A percentile compares a stretch with the other conserved stretches of the same genome.
These are phyloP conservation scores for Didymella lethalis DNA, from an alignment of 2,329 filamentous ascomycete genomes.

Conservation along the genomic window DNA sequence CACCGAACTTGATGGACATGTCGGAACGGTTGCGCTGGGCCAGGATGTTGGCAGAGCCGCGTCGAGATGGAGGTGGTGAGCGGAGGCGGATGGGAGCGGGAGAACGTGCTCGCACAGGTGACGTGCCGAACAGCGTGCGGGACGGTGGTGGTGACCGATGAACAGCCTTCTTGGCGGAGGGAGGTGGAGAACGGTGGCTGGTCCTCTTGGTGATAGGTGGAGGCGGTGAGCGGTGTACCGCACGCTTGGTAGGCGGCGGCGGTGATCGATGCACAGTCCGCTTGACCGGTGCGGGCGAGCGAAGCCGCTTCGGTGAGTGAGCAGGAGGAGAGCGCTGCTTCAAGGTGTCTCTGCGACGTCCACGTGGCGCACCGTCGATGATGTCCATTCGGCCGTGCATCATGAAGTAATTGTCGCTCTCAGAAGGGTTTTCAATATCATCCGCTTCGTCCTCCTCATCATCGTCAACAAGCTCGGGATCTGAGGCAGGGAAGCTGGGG, in stretches of 20 bases:
- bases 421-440: conserved; percentile 48
- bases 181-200: conserved; percentile 42
- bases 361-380: conserved; percentile 61
- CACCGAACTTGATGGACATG: conserved; percentile 57
- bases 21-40: conserved; percentile 50
- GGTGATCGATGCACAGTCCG: conserved; percentile 42
- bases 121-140: conserved; percentile 70
- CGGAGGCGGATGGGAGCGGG: conserved; percentile 53
- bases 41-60: conserved; percentile 50
- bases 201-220: conserved; percentile 11
- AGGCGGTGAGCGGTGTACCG: conserved; percentile 33
- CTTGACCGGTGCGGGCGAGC: conserved; percentile 33
- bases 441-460: conserved; percentile 68
- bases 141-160: conserved; percentile 53
- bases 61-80: conserved; percentile 73
- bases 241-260: conserved; percentile 58
- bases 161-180: conserved; percentile 15
- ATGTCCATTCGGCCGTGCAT: conserved; percentile 76
- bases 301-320: conserved; percentile 21
- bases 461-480: conserved; percentile 83
- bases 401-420: conserved; percentile 74
- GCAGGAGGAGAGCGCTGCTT: conserved; percentile 40
- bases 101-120: conserved; percentile 68
- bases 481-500: conserved; percentile 94
- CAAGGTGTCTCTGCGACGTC: conserved; percentile 40